Conservation (phyloP, 805 yeast genomes). For the Scheffersomyces spartinae region DNA sequence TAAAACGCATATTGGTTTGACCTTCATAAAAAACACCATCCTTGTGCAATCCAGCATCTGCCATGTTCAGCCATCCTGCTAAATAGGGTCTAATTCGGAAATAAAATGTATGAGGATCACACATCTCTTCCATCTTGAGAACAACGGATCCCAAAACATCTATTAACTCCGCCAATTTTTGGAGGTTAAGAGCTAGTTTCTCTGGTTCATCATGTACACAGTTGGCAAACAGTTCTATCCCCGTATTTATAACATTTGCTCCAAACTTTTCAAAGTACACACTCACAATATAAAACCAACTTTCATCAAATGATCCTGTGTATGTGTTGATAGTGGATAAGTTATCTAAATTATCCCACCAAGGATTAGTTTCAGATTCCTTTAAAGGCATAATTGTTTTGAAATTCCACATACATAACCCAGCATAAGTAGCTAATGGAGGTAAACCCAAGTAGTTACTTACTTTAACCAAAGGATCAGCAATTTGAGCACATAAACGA, state of each 20-base stretch:
- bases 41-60: constrained; percentile 58
- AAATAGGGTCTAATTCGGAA: constrained; percentile 77
- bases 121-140: constrained; percentile 81
- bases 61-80: constrained; percentile 94
- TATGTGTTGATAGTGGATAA: constrained; percentile 73
- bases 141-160: constrained; percentile 64
- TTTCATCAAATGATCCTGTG: constrained; percentile 84
- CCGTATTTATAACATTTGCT: constrained; percentile 55
- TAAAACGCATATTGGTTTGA: constrained; percentile 37
- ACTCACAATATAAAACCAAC: constrained; percentile 87
- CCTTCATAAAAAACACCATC: constrained; percentile 72
- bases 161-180: constrained; percentile 60
- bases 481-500: constrained; percentile 52
- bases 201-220: constrained; percentile 36
- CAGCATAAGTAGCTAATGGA: constrained; percentile 82
- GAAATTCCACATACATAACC: constrained; percentile 83
- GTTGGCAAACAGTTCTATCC: constrained; percentile 53
- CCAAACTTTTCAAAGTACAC: constrained; percentile 80
- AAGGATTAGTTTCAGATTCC: constrained; percentile 13
- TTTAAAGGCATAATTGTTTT: constrained; percentile 42
- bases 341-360: constrained; percentile 51
- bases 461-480: constrained; percentile 56
- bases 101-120: constrained; percentile 89
- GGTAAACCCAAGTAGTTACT: constrained; percentile 60
- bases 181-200: constrained; percentile 36